Evolutionary conservation across 768 basidiomycete species (phyloP).

Genomic region (Russula dissimulans): DNA sequence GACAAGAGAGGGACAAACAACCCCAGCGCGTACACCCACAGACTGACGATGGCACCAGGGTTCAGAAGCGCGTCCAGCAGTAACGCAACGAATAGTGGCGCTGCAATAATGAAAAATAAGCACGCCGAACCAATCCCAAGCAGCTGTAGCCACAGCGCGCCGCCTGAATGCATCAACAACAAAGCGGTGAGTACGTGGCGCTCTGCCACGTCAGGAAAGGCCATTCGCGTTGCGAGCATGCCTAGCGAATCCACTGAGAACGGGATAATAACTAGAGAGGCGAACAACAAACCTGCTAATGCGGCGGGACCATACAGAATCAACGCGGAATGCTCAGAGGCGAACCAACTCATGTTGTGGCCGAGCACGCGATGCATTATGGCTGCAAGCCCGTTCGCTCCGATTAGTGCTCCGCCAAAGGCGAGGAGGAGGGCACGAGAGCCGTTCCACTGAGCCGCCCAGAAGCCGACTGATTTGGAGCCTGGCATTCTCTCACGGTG

Average conservation of each 20-base stretch:
- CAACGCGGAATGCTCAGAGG: slow-evolving; percentile 52
- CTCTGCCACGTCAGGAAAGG: slow-evolving; percentile 48
- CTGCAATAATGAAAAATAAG: slow-evolving; percentile 54
- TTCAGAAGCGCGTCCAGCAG: slow-evolving; percentile 39
- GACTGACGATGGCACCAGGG: slow-evolving; percentile 35
- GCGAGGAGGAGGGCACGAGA: slow-evolving; percentile 41
- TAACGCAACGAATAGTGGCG: slow-evolving; percentile 50
- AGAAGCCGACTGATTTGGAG: slow-evolving; percentile 22
- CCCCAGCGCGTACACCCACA: slow-evolving; percentile 56
- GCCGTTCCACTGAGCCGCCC: slow-evolving; percentile 37
- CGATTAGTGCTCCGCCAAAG: slow-evolving; percentile 46
- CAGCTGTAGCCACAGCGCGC: slow-evolving; percentile 54
- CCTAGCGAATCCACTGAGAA: slow-evolving; percentile 33
- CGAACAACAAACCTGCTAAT: slow-evolving; percentile 46
- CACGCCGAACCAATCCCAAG: slow-evolving; percentile 68
- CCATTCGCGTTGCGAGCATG: slow-evolving; percentile 50
- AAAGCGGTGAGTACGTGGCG: slow-evolving; percentile 50
- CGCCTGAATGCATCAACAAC: slow-evolving; percentile 47
- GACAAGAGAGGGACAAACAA: slow-evolving; percentile 46
- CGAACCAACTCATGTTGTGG: slow-evolving; percentile 82
- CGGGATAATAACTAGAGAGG: not conserved
- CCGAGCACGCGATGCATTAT: slow-evolving; percentile 53
- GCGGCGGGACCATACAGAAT: slow-evolving; percentile 69
- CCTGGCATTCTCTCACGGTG: slow-evolving; percentile 29
- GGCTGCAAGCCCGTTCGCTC: slow-evolving; percentile 63